Evolutionary conservation across 2,329 filamentous ascomycete genomes (phyloP).

Genomic region (Proliferodiscus dingleyae): DNA sequence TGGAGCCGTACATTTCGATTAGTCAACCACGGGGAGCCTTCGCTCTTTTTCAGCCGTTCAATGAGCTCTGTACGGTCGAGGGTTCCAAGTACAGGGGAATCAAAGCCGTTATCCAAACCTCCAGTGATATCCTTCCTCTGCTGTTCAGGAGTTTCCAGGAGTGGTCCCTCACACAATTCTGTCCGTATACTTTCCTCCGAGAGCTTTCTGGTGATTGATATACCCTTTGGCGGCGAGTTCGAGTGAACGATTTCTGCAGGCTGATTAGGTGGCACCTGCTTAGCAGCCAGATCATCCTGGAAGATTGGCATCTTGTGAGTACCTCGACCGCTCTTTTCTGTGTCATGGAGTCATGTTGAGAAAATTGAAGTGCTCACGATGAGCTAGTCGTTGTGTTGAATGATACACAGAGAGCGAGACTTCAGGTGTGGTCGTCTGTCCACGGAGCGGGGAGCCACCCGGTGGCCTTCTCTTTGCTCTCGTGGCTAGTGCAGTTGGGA

Average conservation of each 20-base stretch:
- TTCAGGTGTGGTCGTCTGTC: conserved; percentile 8
- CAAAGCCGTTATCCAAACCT: conserved; percentile 14
- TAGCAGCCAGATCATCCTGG: conserved; percentile 44
- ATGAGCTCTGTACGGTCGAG: conserved; percentile 75
- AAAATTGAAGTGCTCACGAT: conserved; percentile 6
- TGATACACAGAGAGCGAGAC: conserved; percentile 1
- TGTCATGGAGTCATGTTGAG: conserved; percentile 21
- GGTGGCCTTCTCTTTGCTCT: conserved; percentile 5
- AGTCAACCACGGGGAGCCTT: conserved; percentile 70
- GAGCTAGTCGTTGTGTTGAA: conserved; percentile 8
- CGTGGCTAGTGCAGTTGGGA: conserved; percentile 6
- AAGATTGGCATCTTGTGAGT: conserved; percentile 52
- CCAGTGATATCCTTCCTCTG: conserved; percentile 5
- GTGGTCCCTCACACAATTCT: conserved; percentile 55
- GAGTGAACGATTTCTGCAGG: conserved; percentile 22
- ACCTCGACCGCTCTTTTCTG: conserved; percentile 11
- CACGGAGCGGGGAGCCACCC: conserved; percentile 18
- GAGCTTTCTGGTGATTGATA: conserved; percentile 33
- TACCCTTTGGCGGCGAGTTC: conserved; percentile 17
- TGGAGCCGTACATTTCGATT: conserved; percentile 50
- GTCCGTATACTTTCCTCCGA: conserved; percentile 59
- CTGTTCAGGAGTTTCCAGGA: conserved; percentile 31
- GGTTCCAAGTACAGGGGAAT: conserved; percentile 18
- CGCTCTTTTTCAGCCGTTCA: conserved; percentile 72
- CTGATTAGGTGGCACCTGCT: conserved; percentile 14